Base-by-base conservation (phyloP, 129 eudicot genomes). In the Flaveria linearis region DNA sequence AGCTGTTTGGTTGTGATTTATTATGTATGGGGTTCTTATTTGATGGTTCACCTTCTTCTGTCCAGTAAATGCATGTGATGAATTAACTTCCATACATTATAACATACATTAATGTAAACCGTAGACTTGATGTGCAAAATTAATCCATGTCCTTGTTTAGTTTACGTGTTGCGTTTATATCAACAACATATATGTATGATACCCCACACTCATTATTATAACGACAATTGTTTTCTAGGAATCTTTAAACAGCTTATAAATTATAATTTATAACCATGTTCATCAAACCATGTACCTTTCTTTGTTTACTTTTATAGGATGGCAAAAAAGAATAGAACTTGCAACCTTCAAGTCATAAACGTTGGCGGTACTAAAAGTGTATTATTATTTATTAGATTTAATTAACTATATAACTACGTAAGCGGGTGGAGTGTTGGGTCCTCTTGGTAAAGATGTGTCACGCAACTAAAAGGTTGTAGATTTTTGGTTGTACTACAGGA, bases 41-140 rank as follows among this genome's bases (percentile, higher is more conserved):
- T 75, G 20, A 75, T 30, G 70, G 12, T 28, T 62, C 46, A 36
- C 30, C 41, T 36, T 14, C 63, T 75, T 16, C 53, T 14, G 50
- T 45, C 50, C 12, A 2, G 15, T 61, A 61, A 79, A 61, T 72
- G 82, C 82, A 62, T 79, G 72, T 79, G 78, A 62, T 71, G 82
- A 79, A 11, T 79, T 72, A 63, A 25, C 43, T 72, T 41, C 58
- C 15, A 26, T 15, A 73, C 57, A 63, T 79, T 36, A 71, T 20
- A 52, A 72, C 73, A 30, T 46, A 20, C 58, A 72, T 72, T 72
- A 47, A 78, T 78, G 80, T 78, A 46, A 78, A 71, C 53, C 71
- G 33, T 47, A 51, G 78, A 63, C 66, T 79, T 79, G 53, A 71
- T 71, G 58, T 16, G 20, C 67, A 61, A 61, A 53, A 71, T 30